Base-by-base conservation (phyloP, 176 grass and related monocot genomes). In the Avena sativa region DNA sequence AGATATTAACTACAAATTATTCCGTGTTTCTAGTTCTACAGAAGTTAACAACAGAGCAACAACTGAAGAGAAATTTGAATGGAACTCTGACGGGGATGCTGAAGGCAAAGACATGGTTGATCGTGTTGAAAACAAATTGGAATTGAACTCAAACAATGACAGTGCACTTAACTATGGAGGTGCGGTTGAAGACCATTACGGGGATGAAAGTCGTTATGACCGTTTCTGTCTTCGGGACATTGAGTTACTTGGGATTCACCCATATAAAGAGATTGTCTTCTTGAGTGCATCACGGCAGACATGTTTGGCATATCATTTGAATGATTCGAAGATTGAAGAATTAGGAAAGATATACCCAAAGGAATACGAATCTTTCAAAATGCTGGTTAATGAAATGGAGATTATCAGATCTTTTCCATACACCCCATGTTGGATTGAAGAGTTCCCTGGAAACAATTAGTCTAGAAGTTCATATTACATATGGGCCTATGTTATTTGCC, bases 181-280 rank as follows among this genome's bases (percentile, higher is more conserved):
- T 43, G 6, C 26, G 62, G 25, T 65, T 65, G 40, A 43, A 65
- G 62, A 65, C 11, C 7, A 4, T 79, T 92, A 98, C 77, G 94
- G 96, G 96, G 93, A 98, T 81, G 85, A 92, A 71, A 84, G 40
- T 43, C 40, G 40, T 43, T 43, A 43, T 43, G 40, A 43, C 40
- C 6, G 40, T 43, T 43, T 43, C 40, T 43, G 40, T 43, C 40
- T 7, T 43, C 6, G 6, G 23, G 36, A 44, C 38, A 47, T 72
- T 72, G 10, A 47, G 9, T n/a, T 78, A 19, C 75, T 78, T 36
- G 28, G 52, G 10, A 38, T 78, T 78, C 52, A 58, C 32, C 75
- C 28, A 19, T 58, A 58, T 12, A 58, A 58, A 20, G 52, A 78
- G 19, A 58, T 78, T 38, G 25, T 78, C 75, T 78, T 78, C 69